Percentiles rank a stretch among this genome's conserved stretches.
These are phyloP conservation scores for Cryptosporidium ubiquitum DNA, from an alignment of 169 alveolate species.

Conservation along the genomic window DNA sequence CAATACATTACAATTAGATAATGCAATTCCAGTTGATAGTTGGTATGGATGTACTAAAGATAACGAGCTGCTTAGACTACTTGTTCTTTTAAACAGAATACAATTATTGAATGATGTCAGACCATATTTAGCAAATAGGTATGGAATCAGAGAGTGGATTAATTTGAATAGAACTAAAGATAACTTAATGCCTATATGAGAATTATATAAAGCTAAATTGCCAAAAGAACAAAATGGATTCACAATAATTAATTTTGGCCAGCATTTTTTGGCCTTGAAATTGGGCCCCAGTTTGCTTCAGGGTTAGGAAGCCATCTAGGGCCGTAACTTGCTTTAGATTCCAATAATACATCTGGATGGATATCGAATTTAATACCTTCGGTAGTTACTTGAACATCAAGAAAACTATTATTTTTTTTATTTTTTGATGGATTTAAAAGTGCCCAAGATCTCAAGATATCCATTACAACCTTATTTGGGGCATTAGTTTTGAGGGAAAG, in stretches of 20 bases:
- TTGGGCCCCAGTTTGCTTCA: slow-evolving; percentile 88
- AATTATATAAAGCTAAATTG: not conserved
- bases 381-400: slow-evolving; percentile 13
- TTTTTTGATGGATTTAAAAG: slow-evolving; percentile 48
- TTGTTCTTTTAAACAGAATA: slow-evolving; percentile 75
- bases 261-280: slow-evolving; percentile 28
- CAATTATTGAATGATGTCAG: slow-evolving; percentile 47
- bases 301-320: slow-evolving; percentile 86
- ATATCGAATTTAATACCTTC: slow-evolving; percentile 27
- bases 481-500: slow-evolving; percentile 90
- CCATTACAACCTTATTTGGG: slow-evolving; percentile 88
- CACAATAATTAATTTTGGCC: not conserved
- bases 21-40: slow-evolving; percentile 86
- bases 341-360: slow-evolving; percentile 49
- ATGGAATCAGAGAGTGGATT: slow-evolving; percentile 69
- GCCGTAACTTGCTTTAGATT: not conserved
- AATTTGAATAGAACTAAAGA: slow-evolving; percentile 51
- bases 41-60: slow-evolving; percentile 85
- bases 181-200: slow-evolving; percentile 35
- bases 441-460: slow-evolving; percentile 85
- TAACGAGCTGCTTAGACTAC: slow-evolving; percentile 79
- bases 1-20: slow-evolving; percentile 83
- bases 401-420: not conserved
- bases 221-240: not conserved
- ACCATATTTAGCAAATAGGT: slow-evolving; percentile 63